Evolutionary conservation across 1,139 yeast species (phyloP).

Genomic region (Scheffersomyces insectosa): DNA sequence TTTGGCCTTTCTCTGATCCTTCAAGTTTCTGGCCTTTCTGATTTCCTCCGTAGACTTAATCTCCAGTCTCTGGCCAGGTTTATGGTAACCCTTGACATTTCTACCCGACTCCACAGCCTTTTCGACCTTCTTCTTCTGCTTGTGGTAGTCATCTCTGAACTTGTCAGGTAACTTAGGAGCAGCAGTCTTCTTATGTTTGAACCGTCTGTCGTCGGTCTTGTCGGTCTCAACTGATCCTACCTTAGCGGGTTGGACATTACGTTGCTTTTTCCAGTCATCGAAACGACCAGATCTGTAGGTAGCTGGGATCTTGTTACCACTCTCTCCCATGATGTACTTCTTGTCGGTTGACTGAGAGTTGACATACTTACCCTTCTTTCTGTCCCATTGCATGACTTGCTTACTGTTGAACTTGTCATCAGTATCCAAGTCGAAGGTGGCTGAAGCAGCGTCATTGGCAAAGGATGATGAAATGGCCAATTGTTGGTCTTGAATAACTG

Average conservation of each 20-base stretch:
- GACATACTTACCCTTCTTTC: constrained; percentile 87
- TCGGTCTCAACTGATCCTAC: constrained; percentile 55
- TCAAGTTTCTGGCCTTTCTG: constrained; percentile 68
- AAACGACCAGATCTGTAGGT: constrained; percentile 87
- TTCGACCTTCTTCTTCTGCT: constrained; percentile 80
- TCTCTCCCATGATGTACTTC: constrained; percentile 90
- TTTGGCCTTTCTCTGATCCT: constrained; percentile 78
- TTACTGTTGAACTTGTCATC: constrained; percentile 72
- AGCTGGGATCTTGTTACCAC: constrained; percentile 93
- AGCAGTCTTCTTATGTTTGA: constrained; percentile 69
- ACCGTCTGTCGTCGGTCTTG: constrained; percentile 40
- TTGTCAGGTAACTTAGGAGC: constrained; percentile 92
- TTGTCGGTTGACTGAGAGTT: constrained; percentile 78
- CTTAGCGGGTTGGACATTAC: constrained; percentile 54
- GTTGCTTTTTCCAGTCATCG: constrained; percentile 84
- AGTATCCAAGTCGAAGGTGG: constrained; percentile 79
- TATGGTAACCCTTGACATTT: constrained; percentile 67
- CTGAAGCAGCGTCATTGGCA: constrained; percentile 79
- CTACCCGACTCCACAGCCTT: constrained; percentile 79
- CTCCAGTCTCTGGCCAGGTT: constrained; percentile 57
- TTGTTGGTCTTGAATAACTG: constrained; percentile 83
- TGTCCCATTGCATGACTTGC: constrained; percentile 90
- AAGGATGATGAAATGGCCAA: constrained; percentile 62
- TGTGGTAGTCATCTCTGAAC: constrained; percentile 81
- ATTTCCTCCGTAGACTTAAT: constrained; percentile 71